These are phyloP conservation scores for Clarireedia paspali DNA, from an alignment of 2,329 filamentous ascomycete species.

Conservation along the genomic window DNA sequence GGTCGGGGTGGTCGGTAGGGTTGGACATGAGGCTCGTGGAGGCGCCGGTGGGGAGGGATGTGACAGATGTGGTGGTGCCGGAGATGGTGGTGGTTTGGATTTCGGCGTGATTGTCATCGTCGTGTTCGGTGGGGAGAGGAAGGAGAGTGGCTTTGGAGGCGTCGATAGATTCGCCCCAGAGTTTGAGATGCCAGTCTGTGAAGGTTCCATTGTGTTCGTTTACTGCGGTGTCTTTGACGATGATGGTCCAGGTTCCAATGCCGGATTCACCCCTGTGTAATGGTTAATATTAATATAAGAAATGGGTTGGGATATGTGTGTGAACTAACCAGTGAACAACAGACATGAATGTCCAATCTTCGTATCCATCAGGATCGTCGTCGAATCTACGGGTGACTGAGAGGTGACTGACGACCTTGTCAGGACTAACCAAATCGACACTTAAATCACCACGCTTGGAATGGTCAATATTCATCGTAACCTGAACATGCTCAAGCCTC, in stretches of 20 bases:
- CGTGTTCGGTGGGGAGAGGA: slow-evolving; percentile 74
- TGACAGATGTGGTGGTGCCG: slow-evolving; percentile 37
- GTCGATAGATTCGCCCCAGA: slow-evolving; percentile 88
- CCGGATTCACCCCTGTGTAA: slow-evolving; percentile 71
- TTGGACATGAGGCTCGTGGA: slow-evolving; percentile 29
- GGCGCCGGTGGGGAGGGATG: slow-evolving; percentile 30
- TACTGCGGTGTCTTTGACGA: slow-evolving; percentile 75
- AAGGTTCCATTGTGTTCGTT: slow-evolving; percentile 76
- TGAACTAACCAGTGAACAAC: slow-evolving; percentile 80
- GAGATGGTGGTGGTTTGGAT: slow-evolving; percentile 55
- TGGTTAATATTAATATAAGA: slow-evolving; percentile 20
- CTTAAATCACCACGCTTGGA: slow-evolving; percentile 82
- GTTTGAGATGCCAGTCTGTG: slow-evolving; percentile 84
- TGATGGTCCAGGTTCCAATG: slow-evolving; percentile 81
- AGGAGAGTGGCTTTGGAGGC: slow-evolving; percentile 62
- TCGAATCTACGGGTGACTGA: slow-evolving; percentile 69
- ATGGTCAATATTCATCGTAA: slow-evolving; percentile 95
- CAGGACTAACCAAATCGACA: slow-evolving; percentile 82
- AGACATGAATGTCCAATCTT: slow-evolving; percentile 98
- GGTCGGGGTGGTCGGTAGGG: slow-evolving; percentile 57
- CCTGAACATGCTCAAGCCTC: slow-evolving; percentile 85
- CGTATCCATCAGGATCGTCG: slow-evolving; percentile 59
- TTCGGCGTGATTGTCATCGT: slow-evolving; percentile 73
- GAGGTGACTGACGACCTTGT: slow-evolving; percentile 74
- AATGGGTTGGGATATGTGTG: background rate